Evolutionary conservation across 2,329 filamentous ascomycete genomes (phyloP), one percentile per base, ranked within the genome.

Genomic region (Zymoseptoria passerinii): DNA sequence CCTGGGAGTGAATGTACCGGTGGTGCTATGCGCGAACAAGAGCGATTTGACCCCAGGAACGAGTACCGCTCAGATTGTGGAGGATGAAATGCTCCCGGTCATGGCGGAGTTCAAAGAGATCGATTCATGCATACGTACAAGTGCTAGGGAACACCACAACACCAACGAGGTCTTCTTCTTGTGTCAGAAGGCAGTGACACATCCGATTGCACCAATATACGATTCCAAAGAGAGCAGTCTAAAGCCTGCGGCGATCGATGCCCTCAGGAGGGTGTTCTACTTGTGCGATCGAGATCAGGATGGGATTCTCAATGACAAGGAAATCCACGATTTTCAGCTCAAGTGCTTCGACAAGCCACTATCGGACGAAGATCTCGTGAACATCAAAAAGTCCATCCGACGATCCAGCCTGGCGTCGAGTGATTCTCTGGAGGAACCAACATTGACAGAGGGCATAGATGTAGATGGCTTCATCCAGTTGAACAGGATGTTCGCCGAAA

Each of bases 241-340:
- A 54, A 99, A 99, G 75, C 92, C 92, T 0, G 88, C 89, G 0
- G 94, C 92, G 40, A 83, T 95, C 9, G 88, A 89, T 48, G 94
- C 94, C 2, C 75, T 99, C 55, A 89, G 87, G 68, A 83, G 94
- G 53, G 89, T 99, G 54, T 99, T 99, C 75, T 97, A 95, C 70
- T 82, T 99, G 3, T 95, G 90, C 68, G 94, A 99, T 73, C 94
- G 91, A 74, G 94, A 99, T 69, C 92, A 96, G 70, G 94, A 99
- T 72, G 92, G 92, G 3, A 89, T 89, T 68, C 80, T 97, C 65
- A 95, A 89, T 66, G 92, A 97, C 68, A 80, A 86, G 63, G 94
- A 99, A 76, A 89, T 99, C 73, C 83, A 89, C 64, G 87, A 90
- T 58, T 97, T 99, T 65, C 94, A 99, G 73, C 80, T 76, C 60